These are phyloP conservation scores for Puccinia coronata DNA, from an alignment of 1,284 basidiomycete species.

Conservation along the genomic window DNA sequence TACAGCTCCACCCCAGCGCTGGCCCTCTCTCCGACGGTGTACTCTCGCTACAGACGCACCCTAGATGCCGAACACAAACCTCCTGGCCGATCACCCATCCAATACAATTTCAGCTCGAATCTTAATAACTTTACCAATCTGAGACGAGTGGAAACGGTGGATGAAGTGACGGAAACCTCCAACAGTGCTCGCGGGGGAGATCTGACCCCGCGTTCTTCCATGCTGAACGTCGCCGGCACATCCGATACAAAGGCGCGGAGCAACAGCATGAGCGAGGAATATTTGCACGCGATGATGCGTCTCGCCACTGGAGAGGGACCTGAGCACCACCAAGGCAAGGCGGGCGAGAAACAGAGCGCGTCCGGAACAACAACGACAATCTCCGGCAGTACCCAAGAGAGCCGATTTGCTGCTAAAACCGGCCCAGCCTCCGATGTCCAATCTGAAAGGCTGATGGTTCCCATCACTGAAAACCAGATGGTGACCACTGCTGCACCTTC, in stretches of 20 bases:
- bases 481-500: not conserved
- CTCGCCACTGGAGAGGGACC: not conserved
- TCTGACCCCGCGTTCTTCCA: constrained; percentile 23
- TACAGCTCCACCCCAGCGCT: constrained; percentile 14
- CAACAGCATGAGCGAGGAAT: constrained; percentile 34
- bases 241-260: not conserved
- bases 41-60: constrained; percentile 30
- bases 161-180: constrained; percentile 28
- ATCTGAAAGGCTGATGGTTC: not conserved
- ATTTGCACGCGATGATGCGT: constrained; percentile 28
- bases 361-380: not conserved
- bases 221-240: not conserved
- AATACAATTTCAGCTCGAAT: not conserved
- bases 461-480: not conserved
- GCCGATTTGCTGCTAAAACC: not conserved
- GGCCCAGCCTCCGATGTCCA: not conserved
- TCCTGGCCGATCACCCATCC: constrained; percentile 16
- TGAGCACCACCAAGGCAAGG: not conserved
- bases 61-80: constrained; percentile 13
- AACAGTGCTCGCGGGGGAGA: constrained; percentile 23
- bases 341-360: not conserved
- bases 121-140: constrained; percentile 5
- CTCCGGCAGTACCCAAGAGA: not conserved
- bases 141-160: constrained; percentile 35
- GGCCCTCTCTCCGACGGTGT: constrained; percentile 13